Conservation (phyloP, 2,329 filamentous ascomycete species). For the Pseudogymnoascus sp. region DNA sequence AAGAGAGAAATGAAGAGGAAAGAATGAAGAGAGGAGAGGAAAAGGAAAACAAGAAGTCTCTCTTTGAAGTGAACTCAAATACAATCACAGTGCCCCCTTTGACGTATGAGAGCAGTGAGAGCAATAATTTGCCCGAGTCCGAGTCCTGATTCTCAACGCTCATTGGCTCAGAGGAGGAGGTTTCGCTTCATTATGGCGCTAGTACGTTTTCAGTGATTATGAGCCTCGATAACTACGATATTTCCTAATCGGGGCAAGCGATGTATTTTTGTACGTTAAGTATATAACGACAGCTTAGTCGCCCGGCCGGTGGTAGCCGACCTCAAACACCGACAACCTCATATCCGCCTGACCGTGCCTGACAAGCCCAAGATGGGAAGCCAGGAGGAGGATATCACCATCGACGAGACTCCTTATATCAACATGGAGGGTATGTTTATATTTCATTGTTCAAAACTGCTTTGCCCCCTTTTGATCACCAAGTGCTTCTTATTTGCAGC, state of each 20-base stretch:
- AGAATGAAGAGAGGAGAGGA: background rate
- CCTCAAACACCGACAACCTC: background rate
- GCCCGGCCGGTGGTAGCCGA: background rate
- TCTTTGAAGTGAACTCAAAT: background rate
- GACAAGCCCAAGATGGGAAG: background rate
- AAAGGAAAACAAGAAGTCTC: background rate
- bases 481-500: background rate
- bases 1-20: background rate
- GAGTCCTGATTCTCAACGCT: background rate
- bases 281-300: background rate
- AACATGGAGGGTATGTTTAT: background rate
- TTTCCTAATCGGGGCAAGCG: too few relatives aligned
- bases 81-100: background rate
- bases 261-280: background rate
- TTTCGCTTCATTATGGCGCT: background rate
- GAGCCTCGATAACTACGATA: background rate
- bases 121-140: background rate
- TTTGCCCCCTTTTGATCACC: background rate
- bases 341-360: background rate
- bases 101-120: background rate
- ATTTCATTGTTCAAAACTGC: background rate
- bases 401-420: too few relatives aligned
- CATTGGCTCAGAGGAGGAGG: background rate
- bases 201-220: background rate
- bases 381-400: background rate